Evolutionary conservation across 2,329 filamentous ascomycete species (phyloP), one percentile per base, ranked within the genome.

Genomic region (Colletotrichum horii): DNA sequence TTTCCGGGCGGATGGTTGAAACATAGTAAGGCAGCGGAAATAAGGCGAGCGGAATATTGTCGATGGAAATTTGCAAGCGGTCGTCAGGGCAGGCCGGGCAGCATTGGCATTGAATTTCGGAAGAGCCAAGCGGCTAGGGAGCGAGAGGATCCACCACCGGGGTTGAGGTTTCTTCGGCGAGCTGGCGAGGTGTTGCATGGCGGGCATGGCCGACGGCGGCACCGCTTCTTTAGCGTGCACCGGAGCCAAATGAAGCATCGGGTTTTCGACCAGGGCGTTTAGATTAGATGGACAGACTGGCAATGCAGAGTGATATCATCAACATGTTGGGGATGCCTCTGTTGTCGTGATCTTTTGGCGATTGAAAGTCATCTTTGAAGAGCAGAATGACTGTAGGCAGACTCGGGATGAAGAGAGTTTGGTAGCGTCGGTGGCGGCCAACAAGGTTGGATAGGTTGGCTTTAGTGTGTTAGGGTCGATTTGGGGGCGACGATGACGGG

Each of bases 241-340:
- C 73, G 36, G 69, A 28, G 55, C 36, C 71, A 32, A 43, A 43
- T 30, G 26, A 48, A 43, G 71, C 71, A 22, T 24, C 15, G 32
- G 26, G 43, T 56, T 66, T 22, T 16, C n/a, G 16, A 28, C 19
- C 26, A 61, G 52, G 68, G 22, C 24, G 9, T 67, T 22, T 61
- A 64, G 67, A 62, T 64, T 67, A 12, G 56, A 24, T 28, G 24
- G 24, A 4, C 66, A 28, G 65, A 38, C 30, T 48, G 19, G 71
- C 56, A 30, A 62, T 69, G 71, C 34, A 69, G 58, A 26, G 66
- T 74, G 66, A 74, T 70, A 60, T 74, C 71, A 74, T 64, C 26
- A 4, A 19, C 28, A 6, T 11, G 43, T 30, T 24, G 30, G 52
- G 24, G 22, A 43, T 65, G 58, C 12, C 32, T 34, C 58, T 19